phyloP scores from a whole-genome alignment of 441 rosid species.

The Capsella rubella region DNA sequence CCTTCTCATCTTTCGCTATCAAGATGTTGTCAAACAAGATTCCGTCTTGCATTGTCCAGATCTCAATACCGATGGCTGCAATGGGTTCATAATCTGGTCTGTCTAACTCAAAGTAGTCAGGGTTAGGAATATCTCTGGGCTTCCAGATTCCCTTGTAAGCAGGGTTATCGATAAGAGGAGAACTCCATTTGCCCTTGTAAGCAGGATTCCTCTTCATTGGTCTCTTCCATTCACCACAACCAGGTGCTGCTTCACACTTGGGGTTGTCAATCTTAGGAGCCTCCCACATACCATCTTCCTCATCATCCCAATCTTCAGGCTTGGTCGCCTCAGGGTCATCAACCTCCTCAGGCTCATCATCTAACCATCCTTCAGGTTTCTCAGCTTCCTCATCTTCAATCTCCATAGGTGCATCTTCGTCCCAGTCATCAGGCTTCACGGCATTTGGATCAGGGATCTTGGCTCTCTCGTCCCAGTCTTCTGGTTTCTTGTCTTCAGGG shows the following conservation, averaged over 20 bases:
- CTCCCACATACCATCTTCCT: slow-evolving; percentile 99
- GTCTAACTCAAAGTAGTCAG: slow-evolving; percentile 82
- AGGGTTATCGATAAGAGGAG: slow-evolving; percentile 94
- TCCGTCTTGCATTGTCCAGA: slow-evolving; percentile 99
- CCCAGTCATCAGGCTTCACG: slow-evolving; percentile 96
- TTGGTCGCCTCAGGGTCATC: slow-evolving; percentile 95
- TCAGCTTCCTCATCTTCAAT: slow-evolving; percentile 88
- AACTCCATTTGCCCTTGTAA: slow-evolving; percentile 96
- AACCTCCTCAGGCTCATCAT: slow-evolving; percentile 94
- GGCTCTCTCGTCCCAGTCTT: slow-evolving; percentile 94
- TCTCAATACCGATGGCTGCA: slow-evolving; percentile 94
- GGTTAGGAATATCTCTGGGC: slow-evolving; percentile 90
- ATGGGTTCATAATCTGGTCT: slow-evolving; percentile 84
- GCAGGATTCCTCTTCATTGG: slow-evolving; percentile 90
- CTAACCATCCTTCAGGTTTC: slow-evolving; percentile 98
- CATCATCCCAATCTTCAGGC: slow-evolving; percentile 99
- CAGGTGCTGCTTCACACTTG: slow-evolving; percentile 86
- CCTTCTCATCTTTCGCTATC: slow-evolving; percentile 79
- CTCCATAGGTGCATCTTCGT: slow-evolving; percentile 94
- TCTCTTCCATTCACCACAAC: slow-evolving; percentile 97
- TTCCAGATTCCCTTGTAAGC: slow-evolving; percentile 95
- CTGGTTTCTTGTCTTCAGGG: slow-evolving; percentile 94
- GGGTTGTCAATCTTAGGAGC: slow-evolving; percentile 93
- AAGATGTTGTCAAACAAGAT: slow-evolving; percentile 86
- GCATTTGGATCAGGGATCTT: slow-evolving; percentile 88